A percentile compares a stretch with the other conserved stretches of the same genome.
These are phyloP conservation scores for Rutstroemia sp. DNA, from an alignment of 2,329 filamentous ascomycete genomes.

Conservation along the genomic window DNA sequence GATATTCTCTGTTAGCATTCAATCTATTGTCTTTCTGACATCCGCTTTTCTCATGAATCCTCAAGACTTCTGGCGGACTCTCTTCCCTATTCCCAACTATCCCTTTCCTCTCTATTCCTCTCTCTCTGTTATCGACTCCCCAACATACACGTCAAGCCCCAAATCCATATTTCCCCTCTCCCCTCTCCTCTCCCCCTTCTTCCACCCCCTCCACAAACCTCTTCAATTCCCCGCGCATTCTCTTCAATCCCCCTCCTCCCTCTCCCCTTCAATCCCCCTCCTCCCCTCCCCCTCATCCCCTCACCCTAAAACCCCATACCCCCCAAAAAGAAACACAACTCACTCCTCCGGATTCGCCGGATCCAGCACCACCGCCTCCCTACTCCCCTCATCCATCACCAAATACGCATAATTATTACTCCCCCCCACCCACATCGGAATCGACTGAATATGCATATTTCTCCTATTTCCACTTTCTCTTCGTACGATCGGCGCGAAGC, in stretches of 20 bases:
- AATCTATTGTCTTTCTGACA: not conserved
- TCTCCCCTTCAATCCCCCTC: too few relatives aligned
- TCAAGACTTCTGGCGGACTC: too few relatives aligned
- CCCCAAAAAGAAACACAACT: constrained; percentile 23
- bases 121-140: not conserved
- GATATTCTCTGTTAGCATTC: not conserved
- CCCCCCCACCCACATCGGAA: constrained; percentile 79
- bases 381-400: constrained; percentile 69
- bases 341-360: constrained; percentile 74
- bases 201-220: too few relatives aligned
- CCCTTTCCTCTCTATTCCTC: not conserved
- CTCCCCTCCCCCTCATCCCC: too few relatives aligned
- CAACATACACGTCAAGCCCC: constrained; percentile 1
- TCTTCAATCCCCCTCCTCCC: too few relatives aligned
- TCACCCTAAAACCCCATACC: not conserved
- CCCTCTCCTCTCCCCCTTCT: too few relatives aligned
- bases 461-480: not conserved
- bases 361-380: constrained; percentile 72
- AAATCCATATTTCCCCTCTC: not conserved
- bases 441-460: constrained; percentile 78
- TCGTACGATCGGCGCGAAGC: too few relatives aligned
- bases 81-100: not conserved
- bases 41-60: not conserved
- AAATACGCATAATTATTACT: constrained; percentile 83
- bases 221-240: too few relatives aligned